Conservation (phyloP, 805 yeast species). For the Kodamaea neixiangensis region DNA sequence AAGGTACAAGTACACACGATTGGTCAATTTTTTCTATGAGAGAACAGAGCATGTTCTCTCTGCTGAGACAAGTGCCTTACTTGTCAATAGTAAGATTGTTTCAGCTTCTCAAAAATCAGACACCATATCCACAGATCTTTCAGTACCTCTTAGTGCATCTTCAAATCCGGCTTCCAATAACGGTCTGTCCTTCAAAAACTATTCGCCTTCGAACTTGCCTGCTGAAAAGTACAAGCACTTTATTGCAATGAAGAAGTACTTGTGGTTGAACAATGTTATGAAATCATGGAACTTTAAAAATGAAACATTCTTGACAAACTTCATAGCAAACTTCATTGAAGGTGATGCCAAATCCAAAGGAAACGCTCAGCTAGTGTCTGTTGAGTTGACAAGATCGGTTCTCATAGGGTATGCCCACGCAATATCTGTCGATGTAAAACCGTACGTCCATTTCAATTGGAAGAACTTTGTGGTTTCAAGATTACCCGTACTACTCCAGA, state of each 20-base stretch:
- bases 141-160: background rate
- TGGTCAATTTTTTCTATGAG: conserved; percentile 10
- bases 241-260: conserved; percentile 22
- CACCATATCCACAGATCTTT: background rate
- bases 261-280: conserved; percentile 31
- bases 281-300: conserved; percentile 24
- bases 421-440: conserved; percentile 20
- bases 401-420: conserved; percentile 24
- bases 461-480: conserved; percentile 34
- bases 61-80: conserved; percentile 5
- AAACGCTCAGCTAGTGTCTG: conserved; percentile 13
- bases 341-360: conserved; percentile 1
- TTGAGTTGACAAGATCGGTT: conserved; percentile 20
- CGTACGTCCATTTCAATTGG: conserved; percentile 35
- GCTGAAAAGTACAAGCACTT: conserved; percentile 6
- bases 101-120: background rate
- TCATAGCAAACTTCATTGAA: conserved; percentile 5
- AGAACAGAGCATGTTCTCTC: conserved; percentile 12
- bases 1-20: background rate
- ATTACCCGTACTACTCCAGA: conserved; percentile 26
- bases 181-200: conserved; percentile 5
- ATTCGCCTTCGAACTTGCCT: conserved; percentile 2
- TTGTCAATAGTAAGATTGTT: background rate
- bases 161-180: background rate
- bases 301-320: conserved; percentile 15